Evolutionary conservation across 2,329 filamentous ascomycete genomes (phyloP).

Genomic region (Coniochaeta sp.): DNA sequence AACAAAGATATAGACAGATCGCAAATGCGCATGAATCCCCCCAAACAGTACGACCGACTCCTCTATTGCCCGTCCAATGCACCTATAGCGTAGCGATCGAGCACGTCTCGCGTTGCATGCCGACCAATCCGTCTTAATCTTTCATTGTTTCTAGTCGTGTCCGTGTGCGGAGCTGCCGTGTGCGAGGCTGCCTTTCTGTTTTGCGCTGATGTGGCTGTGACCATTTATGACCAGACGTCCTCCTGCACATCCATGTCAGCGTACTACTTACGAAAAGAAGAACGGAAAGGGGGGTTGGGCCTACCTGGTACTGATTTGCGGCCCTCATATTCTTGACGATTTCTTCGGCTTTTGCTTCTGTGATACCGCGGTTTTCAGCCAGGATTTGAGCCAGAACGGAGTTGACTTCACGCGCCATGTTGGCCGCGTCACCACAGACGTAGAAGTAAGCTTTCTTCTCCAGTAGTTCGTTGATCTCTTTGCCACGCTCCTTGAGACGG

Average conservation of each 20-base stretch:
- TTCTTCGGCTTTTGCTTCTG: constrained; percentile 85
- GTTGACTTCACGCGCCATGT: constrained; percentile 95
- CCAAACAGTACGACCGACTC: not conserved
- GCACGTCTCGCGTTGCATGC: not conserved
- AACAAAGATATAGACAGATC: not conserved
- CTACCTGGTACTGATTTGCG: constrained; percentile 90
- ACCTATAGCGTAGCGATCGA: not conserved
- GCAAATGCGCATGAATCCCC: not conserved
- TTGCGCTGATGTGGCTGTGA: not conserved
- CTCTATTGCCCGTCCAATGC: constrained; percentile 3
- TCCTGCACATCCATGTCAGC: constrained; percentile 41
- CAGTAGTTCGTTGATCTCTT: constrained; percentile 81
- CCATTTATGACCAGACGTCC: constrained; percentile 59
- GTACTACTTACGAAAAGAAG: constrained; percentile 2
- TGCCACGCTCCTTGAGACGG: constrained; percentile 71
- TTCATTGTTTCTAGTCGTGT: not conserved
- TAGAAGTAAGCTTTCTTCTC: constrained; percentile 90
- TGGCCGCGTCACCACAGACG: constrained; percentile 93
- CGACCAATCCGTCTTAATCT: not conserved
- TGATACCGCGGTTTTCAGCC: constrained; percentile 70
- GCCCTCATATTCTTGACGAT: constrained; percentile 95
- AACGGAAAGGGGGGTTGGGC: constrained; percentile 10
- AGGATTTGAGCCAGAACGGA: constrained; percentile 81
- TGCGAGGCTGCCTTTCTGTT: not conserved
- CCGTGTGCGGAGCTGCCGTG: not conserved